Evolutionary conservation across 2,329 filamentous ascomycete genomes (phyloP).

Genomic region (Aspergillus clavatus): DNA sequence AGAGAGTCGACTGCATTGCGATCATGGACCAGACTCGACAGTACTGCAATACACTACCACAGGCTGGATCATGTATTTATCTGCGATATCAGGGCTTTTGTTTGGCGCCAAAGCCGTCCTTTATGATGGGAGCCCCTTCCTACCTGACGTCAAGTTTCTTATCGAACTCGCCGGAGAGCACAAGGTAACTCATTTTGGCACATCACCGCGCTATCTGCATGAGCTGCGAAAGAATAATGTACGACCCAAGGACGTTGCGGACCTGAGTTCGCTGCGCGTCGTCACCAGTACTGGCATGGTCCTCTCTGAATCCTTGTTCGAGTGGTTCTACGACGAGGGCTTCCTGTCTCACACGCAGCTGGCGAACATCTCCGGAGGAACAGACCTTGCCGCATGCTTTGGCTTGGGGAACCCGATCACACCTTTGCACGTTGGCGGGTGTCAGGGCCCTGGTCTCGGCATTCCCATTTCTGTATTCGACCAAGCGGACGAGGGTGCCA

Average conservation of each 20-base stretch:
- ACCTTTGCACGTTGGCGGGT: slow-evolving; percentile 59
- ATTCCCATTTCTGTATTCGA: slow-evolving; percentile 60
- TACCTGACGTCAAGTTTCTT: slow-evolving; percentile 61
- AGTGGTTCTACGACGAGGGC: slow-evolving; percentile 71
- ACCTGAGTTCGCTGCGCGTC: slow-evolving; percentile 57
- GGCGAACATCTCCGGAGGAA: slow-evolving; percentile 70
- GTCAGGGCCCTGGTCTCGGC: slow-evolving; percentile 51
- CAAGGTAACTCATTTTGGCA: slow-evolving; percentile 66
- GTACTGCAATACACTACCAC: slow-evolving; percentile 62
- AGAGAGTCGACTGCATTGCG: slow-evolving; percentile 55
- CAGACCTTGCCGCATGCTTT: slow-evolving; percentile 56
- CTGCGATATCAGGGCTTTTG: slow-evolving; percentile 55
- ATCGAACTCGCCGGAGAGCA: slow-evolving; percentile 60
- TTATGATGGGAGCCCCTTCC: slow-evolving; percentile 81
- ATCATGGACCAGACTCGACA: slow-evolving; percentile 41
- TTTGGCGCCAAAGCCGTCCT: slow-evolving; percentile 60
- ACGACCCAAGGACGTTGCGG: slow-evolving; percentile 56
- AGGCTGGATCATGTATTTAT: slow-evolving; percentile 86
- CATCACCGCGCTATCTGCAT: slow-evolving; percentile 70
- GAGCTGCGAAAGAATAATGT: slow-evolving; percentile 64
- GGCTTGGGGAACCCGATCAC: slow-evolving; percentile 59
- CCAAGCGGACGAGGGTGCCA: slow-evolving; percentile 40
- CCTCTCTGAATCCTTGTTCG: slow-evolving; percentile 67
- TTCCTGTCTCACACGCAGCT: slow-evolving; percentile 66
- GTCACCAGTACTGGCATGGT: slow-evolving; percentile 80